Percentiles rank a stretch among this genome's conserved stretches.
phyloP scores from a whole-genome alignment of 805 yeast genomes.

The Schwanniomyces sp. region DNA sequence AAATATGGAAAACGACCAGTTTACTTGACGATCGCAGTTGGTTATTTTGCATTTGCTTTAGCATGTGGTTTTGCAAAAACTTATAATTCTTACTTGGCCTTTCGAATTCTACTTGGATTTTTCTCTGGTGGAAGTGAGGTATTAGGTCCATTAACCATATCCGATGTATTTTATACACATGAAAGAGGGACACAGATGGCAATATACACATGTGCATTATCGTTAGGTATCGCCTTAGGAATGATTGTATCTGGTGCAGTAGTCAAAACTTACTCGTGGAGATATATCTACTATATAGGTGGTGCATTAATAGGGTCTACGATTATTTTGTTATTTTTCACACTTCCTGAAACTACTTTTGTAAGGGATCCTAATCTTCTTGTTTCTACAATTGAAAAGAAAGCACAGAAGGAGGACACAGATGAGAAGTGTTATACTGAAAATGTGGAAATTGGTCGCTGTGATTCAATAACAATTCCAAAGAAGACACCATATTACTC shows the following conservation, averaged over 20 bases:
- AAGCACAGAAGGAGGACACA: neutral
- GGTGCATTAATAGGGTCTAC: neutral
- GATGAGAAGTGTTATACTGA: neutral
- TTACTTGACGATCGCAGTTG: neutral
- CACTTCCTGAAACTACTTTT: neutral
- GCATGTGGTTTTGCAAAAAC: neutral
- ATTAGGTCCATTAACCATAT: neutral
- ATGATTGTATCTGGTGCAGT: neutral
- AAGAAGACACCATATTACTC: neutral
- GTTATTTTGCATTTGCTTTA: neutral
- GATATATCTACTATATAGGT: neutral
- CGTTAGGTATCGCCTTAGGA: neutral
- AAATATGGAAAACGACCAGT: neutral
- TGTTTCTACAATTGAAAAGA: neutral
- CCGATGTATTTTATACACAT: neutral
- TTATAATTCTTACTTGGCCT: neutral
- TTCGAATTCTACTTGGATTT: neutral
- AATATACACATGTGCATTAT: neutral
- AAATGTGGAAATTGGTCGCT: neutral
- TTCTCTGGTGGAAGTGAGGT: neutral
- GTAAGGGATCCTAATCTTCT: neutral
- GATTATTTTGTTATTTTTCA: neutral
- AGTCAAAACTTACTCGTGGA: neutral
- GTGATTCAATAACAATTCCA: neutral
- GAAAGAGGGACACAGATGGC: constrained; percentile 1